Evolutionary conservation across 768 basidiomycete genomes (phyloP).

Genomic region (Russula ochroleuca): DNA sequence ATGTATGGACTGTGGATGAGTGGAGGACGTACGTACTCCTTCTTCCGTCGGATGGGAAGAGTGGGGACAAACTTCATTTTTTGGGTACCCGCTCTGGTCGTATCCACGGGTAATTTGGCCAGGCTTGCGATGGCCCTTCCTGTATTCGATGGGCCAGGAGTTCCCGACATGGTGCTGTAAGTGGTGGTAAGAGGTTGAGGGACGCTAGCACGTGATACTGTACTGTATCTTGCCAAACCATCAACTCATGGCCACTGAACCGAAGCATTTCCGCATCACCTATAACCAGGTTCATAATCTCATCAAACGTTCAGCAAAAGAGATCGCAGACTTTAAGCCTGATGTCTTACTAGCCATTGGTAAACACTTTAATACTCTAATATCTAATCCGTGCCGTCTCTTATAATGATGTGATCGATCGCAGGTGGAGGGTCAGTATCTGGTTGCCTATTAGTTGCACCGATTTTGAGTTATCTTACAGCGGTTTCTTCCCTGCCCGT

Average conservation of each 20-base stretch:
- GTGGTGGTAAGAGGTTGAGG: neutral
- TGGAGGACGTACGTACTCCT: conserved; percentile 64
- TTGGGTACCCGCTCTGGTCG: conserved; percentile 67
- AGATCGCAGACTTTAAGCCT: conserved; percentile 80
- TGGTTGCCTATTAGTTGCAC: conserved; percentile 14
- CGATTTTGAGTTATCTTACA: conserved; percentile 35
- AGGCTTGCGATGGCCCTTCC: conserved; percentile 73
- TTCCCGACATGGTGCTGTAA: conserved; percentile 17
- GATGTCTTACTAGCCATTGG: conserved; percentile 83
- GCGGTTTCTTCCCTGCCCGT: conserved; percentile 94
- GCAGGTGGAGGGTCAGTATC: conserved; percentile 75
- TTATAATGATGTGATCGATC: neutral
- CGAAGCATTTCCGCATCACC: conserved; percentile 65
- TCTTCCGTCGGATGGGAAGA: conserved; percentile 69
- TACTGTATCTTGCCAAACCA: neutral
- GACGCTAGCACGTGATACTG: neutral
- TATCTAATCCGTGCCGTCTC: neutral
- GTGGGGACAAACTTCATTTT: conserved; percentile 81
- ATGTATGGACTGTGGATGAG: conserved; percentile 23
- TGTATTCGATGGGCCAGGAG: conserved; percentile 29
- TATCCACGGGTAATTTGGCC: conserved; percentile 63
- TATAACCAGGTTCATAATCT: conserved; percentile 94
- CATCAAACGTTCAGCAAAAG: conserved; percentile 59
- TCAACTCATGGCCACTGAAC: conserved; percentile 33
- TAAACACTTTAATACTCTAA: conserved; percentile 32